Evolutionary conservation across 768 basidiomycete genomes (phyloP).

Genomic region (Tulasnella sp.): DNA sequence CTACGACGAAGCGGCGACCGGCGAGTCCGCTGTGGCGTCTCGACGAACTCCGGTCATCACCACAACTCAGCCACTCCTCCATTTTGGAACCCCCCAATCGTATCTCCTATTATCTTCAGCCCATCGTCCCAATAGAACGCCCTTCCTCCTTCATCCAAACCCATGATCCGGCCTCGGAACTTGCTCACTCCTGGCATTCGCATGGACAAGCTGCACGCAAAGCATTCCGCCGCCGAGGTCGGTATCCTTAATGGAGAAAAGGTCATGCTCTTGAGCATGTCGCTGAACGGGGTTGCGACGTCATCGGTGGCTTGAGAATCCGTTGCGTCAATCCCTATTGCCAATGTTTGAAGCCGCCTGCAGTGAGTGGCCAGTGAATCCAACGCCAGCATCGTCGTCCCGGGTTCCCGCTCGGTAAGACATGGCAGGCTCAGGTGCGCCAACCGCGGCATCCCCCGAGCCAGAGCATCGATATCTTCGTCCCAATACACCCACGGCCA

Average conservation of each 20-base stretch:
- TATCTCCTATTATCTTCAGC: neutral
- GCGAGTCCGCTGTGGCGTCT: neutral
- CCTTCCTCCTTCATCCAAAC: neutral
- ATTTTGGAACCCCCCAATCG: neutral
- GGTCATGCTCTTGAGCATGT: neutral
- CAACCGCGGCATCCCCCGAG: neutral
- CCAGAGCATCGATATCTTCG: neutral
- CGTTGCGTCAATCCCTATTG: neutral
- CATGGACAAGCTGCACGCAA: neutral
- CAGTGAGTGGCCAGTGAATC: neutral
- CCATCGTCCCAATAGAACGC: neutral
- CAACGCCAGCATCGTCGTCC: neutral
- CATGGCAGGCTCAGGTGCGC: neutral
- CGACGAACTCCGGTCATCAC: neutral
- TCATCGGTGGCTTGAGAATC: neutral
- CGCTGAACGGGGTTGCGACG: neutral
- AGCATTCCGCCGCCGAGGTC: neutral
- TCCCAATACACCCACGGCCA: neutral
- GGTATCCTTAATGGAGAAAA: neutral
- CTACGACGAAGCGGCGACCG: too few relatives aligned
- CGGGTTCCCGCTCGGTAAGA: neutral
- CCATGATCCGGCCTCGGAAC: neutral
- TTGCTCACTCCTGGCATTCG: neutral
- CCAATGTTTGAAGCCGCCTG: neutral
- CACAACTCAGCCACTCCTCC: neutral